These are phyloP conservation scores for Neofusicoccum sp. DNA, from an alignment of 2,329 filamentous ascomycete species.

Conservation along the genomic window DNA sequence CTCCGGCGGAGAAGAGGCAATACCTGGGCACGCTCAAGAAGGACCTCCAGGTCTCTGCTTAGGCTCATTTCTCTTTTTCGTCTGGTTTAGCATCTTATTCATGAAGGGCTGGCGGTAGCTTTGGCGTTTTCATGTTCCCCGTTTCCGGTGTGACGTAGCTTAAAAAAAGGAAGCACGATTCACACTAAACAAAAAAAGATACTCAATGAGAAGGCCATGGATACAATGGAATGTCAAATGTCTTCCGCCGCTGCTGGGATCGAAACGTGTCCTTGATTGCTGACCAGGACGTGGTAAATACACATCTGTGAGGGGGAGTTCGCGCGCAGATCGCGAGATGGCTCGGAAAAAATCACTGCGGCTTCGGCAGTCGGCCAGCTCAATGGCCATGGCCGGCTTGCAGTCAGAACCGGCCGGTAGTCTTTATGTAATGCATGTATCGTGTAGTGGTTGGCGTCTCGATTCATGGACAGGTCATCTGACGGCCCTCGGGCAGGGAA, in stretches of 20 bases:
- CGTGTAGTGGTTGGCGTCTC: neutral
- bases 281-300: neutral
- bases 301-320: neutral
- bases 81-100: slow-evolving; percentile 27
- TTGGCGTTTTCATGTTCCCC: slow-evolving; percentile 29
- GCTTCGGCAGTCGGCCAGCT: too few relatives aligned
- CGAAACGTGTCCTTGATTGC: neutral
- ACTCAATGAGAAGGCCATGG: slow-evolving; percentile 18
- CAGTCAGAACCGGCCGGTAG: neutral
- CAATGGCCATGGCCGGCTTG: too few relatives aligned
- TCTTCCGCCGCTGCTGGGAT: neutral
- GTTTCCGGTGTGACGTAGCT: slow-evolving; percentile 12
- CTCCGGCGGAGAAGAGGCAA: slow-evolving; percentile 93
- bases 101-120: slow-evolving; percentile 36
- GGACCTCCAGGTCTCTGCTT: slow-evolving; percentile 63
- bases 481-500: neutral
- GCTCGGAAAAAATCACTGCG: neutral
- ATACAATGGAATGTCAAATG: slow-evolving; percentile 16
- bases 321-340: neutral
- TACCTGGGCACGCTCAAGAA: slow-evolving; percentile 99
- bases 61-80: slow-evolving; percentile 31
- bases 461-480: neutral
- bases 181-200: slow-evolving; percentile 18
- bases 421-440: too few relatives aligned
- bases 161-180: slow-evolving; percentile 8